Evolutionary conservation across 2,329 filamentous ascomycete species (phyloP).

Genomic region (Sporothrix schenckii): DNA sequence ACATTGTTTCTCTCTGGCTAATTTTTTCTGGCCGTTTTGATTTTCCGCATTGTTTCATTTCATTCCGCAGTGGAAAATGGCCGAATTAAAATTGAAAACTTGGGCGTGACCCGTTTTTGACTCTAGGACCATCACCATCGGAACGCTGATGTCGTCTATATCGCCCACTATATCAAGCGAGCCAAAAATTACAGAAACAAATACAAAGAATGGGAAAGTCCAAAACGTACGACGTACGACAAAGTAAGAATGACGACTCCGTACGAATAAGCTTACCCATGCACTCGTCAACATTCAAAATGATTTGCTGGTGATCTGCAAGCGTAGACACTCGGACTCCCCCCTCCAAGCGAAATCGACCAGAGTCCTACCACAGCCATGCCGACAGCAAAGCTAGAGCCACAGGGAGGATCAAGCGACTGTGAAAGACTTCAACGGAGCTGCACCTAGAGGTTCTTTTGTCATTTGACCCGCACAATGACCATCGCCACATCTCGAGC

Average conservation of each 20-base stretch:
- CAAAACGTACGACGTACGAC: too few species aligned
- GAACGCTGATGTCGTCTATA: not conserved
- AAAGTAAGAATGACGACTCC: not conserved
- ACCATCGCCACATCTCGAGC: too few species aligned
- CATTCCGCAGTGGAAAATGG: not conserved
- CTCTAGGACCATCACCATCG: not conserved
- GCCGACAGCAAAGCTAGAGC: too few species aligned
- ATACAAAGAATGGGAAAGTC: not conserved
- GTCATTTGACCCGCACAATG: too few species aligned
- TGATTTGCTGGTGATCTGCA: slow-evolving; percentile 12
- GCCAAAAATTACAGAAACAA: not conserved
- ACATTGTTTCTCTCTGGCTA: too few species aligned
- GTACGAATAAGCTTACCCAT: not conserved
- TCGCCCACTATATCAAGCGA: not conserved
- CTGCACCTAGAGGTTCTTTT: too few species aligned
- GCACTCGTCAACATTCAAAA: not conserved
- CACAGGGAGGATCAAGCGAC: too few species aligned
- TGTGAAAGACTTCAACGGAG: too few species aligned
- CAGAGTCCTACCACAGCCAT: too few species aligned
- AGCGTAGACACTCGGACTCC: not conserved
- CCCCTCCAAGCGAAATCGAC: too few species aligned
- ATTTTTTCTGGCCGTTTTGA: not conserved
- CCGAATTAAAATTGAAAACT: not conserved
- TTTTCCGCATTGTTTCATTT: not conserved
- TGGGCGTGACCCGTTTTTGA: not conserved